Evolutionary conservation across 2,329 filamentous ascomycete species (phyloP).

Genomic region (Penicillium sp.): DNA sequence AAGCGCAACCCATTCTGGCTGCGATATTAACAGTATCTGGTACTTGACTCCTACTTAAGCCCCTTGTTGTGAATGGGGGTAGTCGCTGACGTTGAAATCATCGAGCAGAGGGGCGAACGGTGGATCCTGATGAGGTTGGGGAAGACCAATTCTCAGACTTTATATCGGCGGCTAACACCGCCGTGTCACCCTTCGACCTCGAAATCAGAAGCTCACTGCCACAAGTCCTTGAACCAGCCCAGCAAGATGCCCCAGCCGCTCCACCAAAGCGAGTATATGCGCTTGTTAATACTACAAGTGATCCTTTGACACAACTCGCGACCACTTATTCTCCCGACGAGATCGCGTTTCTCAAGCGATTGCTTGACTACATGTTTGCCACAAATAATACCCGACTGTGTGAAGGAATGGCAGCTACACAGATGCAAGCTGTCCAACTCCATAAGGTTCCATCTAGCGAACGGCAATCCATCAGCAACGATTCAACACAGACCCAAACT

Average conservation of each 20-base stretch:
- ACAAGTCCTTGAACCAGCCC: slow-evolving; percentile 57
- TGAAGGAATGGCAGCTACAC: slow-evolving; percentile 79
- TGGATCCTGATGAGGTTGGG: slow-evolving; percentile 64
- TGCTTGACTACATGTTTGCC: slow-evolving; percentile 91
- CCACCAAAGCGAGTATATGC: slow-evolving; percentile 65
- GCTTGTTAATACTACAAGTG: slow-evolving; percentile 83
- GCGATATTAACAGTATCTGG: slow-evolving; percentile 66
- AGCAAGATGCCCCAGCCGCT: slow-evolving; percentile 4
- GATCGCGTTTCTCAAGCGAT: slow-evolving; percentile 81
- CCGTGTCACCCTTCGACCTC: slow-evolving; percentile 77
- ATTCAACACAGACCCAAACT: slow-evolving; percentile 37
- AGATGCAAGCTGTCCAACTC: slow-evolving; percentile 75
- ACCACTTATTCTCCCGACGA: slow-evolving; percentile 80
- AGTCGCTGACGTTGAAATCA: not conserved
- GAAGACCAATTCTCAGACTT: slow-evolving; percentile 67
- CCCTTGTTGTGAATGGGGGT: not conserved
- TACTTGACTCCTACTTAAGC: slow-evolving; percentile 22
- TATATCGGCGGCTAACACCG: slow-evolving; percentile 68
- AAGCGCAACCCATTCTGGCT: slow-evolving; percentile 73
- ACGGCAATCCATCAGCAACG: slow-evolving; percentile 45
- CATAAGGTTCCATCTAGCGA: slow-evolving; percentile 46
- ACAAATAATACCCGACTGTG: slow-evolving; percentile 75
- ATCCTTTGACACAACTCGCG: slow-evolving; percentile 80
- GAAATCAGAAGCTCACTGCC: slow-evolving; percentile 76
- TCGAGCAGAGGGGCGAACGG: slow-evolving; percentile 45